phyloP scores from a whole-genome alignment of 2,329 filamentous ascomycete genomes.

The Talaromyces sp. region DNA sequence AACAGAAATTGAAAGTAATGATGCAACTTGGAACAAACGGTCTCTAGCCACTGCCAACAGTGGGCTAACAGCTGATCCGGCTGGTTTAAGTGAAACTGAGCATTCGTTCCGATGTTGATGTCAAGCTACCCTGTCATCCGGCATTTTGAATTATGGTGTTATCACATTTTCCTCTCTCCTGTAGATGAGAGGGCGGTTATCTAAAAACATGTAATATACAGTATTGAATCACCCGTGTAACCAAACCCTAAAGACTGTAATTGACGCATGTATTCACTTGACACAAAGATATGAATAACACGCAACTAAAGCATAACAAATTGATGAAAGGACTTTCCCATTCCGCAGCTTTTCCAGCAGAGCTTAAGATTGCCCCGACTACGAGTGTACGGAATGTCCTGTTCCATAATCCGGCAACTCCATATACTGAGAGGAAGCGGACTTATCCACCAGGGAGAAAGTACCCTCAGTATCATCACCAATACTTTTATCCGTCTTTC shows the following conservation, averaged over 20 bases:
- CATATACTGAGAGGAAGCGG: not conserved
- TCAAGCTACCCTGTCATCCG: not conserved
- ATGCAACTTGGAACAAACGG: not conserved
- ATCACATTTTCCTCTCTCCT: not conserved
- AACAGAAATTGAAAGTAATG: not conserved
- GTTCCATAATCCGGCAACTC: not conserved
- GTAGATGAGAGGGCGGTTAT: not conserved
- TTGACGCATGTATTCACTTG: not conserved
- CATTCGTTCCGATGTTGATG: not conserved
- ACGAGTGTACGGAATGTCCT: not conserved
- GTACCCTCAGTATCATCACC: not conserved
- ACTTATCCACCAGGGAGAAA: not conserved
- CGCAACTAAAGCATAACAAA: not conserved
- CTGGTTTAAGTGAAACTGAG: not conserved
- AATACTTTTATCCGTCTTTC: not conserved
- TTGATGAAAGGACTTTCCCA: not conserved
- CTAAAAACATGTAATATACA: not conserved
- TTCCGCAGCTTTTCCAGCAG: not conserved
- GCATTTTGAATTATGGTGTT: not conserved
- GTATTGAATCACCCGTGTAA: not conserved
- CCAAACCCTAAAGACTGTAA: not conserved
- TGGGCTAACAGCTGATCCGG: not conserved
- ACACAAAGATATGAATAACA: not conserved
- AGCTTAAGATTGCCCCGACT: not conserved
- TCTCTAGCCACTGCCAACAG: not conserved